Conservation (phyloP, 352 stramenopile genomes). For the Globisporangium cystogenes region DNA sequence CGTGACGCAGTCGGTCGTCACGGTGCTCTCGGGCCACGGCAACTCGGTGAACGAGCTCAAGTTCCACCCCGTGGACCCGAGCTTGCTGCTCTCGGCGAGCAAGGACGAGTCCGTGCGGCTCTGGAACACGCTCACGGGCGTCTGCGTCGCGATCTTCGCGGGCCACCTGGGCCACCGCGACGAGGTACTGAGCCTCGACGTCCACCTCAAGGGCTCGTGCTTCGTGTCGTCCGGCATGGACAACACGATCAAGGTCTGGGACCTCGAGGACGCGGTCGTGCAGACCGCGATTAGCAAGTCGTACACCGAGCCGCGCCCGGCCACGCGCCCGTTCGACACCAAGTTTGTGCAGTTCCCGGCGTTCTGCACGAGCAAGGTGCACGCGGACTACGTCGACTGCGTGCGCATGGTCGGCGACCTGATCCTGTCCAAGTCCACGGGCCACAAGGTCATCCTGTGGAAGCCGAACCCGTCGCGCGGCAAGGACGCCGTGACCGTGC, state of each 20-base stretch:
- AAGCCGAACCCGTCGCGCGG: constrained; percentile 81
- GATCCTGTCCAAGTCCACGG: constrained; percentile 79
- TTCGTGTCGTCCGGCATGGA: constrained; percentile 91
- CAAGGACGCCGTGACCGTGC: constrained; percentile 74
- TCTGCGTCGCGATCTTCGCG: constrained; percentile 90
- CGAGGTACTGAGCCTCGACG: constrained; percentile 85
- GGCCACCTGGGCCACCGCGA: constrained; percentile 89
- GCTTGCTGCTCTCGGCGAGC: constrained; percentile 84
- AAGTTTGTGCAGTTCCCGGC: constrained; percentile 89
- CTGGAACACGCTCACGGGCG: constrained; percentile 88
- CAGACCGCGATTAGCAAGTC: constrained; percentile 70
- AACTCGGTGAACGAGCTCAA: constrained; percentile 92
- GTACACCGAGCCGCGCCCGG: constrained; percentile 60
- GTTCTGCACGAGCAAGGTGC: constrained; percentile 90
- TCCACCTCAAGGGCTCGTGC: constrained; percentile 84
- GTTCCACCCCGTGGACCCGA: constrained; percentile 87
- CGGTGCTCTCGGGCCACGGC: constrained; percentile 84
- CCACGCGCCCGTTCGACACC: constrained; percentile 68
- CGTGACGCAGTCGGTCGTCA: constrained; percentile 70
- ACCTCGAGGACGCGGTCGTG: constrained; percentile 69
- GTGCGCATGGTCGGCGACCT: constrained; percentile 74
- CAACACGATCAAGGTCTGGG: constrained; percentile 94
- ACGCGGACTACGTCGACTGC: constrained; percentile 90
- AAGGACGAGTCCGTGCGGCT: constrained; percentile 92
- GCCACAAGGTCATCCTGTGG: constrained; percentile 91